Evolutionary conservation across 345 rosid species (phyloP).

Genomic region (Euphorbia pulcherrima): DNA sequence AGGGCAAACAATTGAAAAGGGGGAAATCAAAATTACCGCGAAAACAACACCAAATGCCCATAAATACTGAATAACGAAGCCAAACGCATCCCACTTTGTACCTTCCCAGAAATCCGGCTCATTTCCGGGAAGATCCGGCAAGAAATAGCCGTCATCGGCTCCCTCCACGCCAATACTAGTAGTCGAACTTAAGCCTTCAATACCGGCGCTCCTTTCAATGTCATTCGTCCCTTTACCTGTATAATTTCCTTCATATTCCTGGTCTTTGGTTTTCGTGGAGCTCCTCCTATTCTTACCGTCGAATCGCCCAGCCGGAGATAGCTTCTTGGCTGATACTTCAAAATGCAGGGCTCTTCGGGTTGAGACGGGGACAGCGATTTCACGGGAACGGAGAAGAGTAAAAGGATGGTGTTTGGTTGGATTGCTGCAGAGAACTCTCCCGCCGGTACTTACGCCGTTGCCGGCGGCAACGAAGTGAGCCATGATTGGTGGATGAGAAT

Average conservation of each 20-base stretch:
- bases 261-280: conserved; percentile 40
- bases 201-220: conserved; percentile 24
- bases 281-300: conserved; percentile 58
- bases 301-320: conserved; percentile 59
- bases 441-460: conserved; percentile 33
- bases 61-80: conserved; percentile 75
- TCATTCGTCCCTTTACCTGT: conserved; percentile 21
- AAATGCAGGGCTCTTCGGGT: conserved; percentile 23
- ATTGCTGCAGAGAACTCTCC: conserved; percentile 31
- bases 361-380: conserved; percentile 17
- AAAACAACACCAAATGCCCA: conserved; percentile 90
- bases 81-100: conserved; percentile 67
- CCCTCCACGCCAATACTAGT: conserved; percentile 18
- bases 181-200: conserved; percentile 17
- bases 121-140: conserved; percentile 62
- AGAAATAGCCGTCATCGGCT: conserved; percentile 24
- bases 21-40: conserved; percentile 42
- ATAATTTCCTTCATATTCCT: conserved; percentile 20
- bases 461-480: conserved; percentile 46
- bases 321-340: conserved; percentile 49
- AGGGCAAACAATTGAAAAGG: not conserved
- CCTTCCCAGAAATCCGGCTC: conserved; percentile 82
- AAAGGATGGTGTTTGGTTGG: conserved; percentile 16
- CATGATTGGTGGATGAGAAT: conserved; percentile 40
- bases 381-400: conserved; percentile 21